Evolutionary conservation across 1,284 basidiomycete genomes (phyloP), one percentile per base, ranked within the genome.

Genomic region (Microbotryomycetes sp.): DNA sequence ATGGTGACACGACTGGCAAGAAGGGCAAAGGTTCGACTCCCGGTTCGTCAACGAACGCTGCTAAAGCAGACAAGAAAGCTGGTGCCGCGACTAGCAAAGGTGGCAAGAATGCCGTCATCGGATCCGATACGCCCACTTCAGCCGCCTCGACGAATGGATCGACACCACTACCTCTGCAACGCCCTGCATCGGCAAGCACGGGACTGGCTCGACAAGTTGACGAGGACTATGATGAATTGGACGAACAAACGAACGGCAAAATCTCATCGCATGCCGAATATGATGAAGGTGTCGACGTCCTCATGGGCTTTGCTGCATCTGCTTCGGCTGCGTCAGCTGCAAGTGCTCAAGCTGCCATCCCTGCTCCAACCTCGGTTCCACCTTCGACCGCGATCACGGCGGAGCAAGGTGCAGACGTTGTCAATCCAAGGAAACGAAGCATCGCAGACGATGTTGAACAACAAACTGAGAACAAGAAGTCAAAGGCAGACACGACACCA

Each of bases 141-240:
- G 6, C 51, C 28, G 6, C 25, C 60, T 14, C 54, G 19, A 42
- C 36, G 36, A 42, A 42, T 42, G 12, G 36, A 42, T 42, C 36
- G 19, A 42, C 36, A 19, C 36, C 36, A 42, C 49, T 54, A 6
- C 56, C 56, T 42, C 23, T 60, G 19, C 56, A 53, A 22, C 30
- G 45, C 15, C 32, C 59, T 0, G 42, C 49, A 1, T 28, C 53
- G 16, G 36, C 59, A 4, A n/a, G 25, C 16, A 52, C 48, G 9
- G 36, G n/a, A 1, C 85, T 85, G 6, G 78, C 81, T 16, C 79
- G 88, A 16, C 77, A 81, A 2, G 80, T 89, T 19, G 88, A 90
- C 69, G 88, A 91, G 66, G 85, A 91, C 69, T 89, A 89, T 65
- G 88, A 89, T 64, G 87, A 87, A 71, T 42, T 19, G 12, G 36